These are phyloP conservation scores for Zopfochytrium polystomum DNA, from an alignment of 371 early-diverging fungal genomes.

Conservation along the genomic window DNA sequence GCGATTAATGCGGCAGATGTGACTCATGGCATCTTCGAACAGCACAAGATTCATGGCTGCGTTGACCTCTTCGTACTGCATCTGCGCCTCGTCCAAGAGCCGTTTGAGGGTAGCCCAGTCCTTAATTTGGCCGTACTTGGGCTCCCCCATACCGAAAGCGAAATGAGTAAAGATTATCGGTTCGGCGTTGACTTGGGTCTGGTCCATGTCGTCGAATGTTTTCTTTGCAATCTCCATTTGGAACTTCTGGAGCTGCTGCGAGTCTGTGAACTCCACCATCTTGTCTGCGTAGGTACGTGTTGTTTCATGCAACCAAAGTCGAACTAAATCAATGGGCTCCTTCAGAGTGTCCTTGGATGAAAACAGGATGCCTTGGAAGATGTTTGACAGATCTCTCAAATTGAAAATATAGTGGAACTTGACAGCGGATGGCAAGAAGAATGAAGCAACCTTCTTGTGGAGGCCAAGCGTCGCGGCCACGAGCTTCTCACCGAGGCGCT, in stretches of 20 bases:
- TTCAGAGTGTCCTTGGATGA: constrained; percentile 51
- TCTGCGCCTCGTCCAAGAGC: constrained; percentile 57
- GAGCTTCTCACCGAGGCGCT: constrained; percentile 47
- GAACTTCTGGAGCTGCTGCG: constrained; percentile 43
- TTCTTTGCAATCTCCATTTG: constrained; percentile 55
- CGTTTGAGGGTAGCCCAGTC: constrained; percentile 52
- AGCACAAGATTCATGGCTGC: constrained; percentile 61
- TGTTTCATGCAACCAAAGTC: constrained; percentile 57
- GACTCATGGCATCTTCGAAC: constrained; percentile 64
- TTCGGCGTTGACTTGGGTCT: constrained; percentile 47
- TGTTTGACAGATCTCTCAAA: constrained; percentile 56
- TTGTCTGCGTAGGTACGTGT: constrained; percentile 60
- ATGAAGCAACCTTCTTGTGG: constrained; percentile 54
- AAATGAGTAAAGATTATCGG: constrained; percentile 60
- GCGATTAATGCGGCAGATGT: constrained; percentile 58
- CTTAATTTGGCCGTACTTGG: constrained; percentile 53
- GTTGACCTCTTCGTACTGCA: constrained; percentile 60
- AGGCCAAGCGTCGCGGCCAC: constrained; percentile 48
- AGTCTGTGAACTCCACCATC: constrained; percentile 49
- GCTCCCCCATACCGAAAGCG: constrained; percentile 56
- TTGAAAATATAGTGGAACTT: constrained; percentile 67
- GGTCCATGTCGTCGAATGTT: constrained; percentile 59
- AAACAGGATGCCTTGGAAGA: constrained; percentile 60
- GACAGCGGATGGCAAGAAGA: constrained; percentile 59
- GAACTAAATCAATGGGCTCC: constrained; percentile 53